A percentile compares a stretch with the other conserved stretches of the same genome.
Conservation (phyloP, 139 green algal species). For the Tetradesmus lagerheimii region DNA sequence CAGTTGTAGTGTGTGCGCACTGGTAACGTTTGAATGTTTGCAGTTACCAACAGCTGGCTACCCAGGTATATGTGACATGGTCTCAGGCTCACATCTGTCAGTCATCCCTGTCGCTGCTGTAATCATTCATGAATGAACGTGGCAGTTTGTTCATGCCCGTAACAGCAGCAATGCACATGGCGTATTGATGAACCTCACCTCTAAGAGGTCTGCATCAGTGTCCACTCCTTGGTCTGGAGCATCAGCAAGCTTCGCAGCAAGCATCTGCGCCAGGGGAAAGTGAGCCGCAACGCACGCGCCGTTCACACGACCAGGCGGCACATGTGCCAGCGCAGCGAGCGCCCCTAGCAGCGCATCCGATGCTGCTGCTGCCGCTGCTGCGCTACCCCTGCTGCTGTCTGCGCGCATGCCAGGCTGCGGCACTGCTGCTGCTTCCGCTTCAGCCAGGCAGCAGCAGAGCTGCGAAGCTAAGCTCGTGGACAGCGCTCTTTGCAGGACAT, state of each 20-base stretch:
- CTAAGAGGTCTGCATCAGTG: slow-evolving; percentile 29
- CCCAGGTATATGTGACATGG: no score
- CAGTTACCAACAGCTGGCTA: no score
- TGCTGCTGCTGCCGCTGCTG: slow-evolving; percentile 23
- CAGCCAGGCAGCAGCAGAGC: slow-evolving; percentile 57
- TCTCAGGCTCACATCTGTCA: no score
- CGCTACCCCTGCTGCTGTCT: not conserved
- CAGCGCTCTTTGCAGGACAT: slow-evolving; percentile 40
- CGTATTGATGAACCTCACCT: not conserved
- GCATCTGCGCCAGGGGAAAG: slow-evolving; percentile 52
- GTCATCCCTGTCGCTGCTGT: no score
- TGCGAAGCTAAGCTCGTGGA: slow-evolving; percentile 48
- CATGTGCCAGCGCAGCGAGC: slow-evolving; percentile 45
- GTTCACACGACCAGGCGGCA: slow-evolving; percentile 14
- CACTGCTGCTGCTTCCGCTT: slow-evolving; percentile 26
- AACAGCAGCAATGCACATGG: not conserved
- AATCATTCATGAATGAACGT: no score
- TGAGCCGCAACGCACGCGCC: slow-evolving; percentile 16
- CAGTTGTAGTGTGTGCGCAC: no score
- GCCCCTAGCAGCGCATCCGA: slow-evolving; percentile 36
- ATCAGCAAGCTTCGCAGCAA: slow-evolving; percentile 19
- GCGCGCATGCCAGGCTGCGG: not conserved
- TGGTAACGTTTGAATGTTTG: no score
- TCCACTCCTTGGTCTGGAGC: slow-evolving; percentile 45
- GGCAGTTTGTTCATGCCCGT: no score